These are phyloP conservation scores for Fomitopsis serialis DNA, from an alignment of 768 basidiomycete species.

Conservation along the genomic window DNA sequence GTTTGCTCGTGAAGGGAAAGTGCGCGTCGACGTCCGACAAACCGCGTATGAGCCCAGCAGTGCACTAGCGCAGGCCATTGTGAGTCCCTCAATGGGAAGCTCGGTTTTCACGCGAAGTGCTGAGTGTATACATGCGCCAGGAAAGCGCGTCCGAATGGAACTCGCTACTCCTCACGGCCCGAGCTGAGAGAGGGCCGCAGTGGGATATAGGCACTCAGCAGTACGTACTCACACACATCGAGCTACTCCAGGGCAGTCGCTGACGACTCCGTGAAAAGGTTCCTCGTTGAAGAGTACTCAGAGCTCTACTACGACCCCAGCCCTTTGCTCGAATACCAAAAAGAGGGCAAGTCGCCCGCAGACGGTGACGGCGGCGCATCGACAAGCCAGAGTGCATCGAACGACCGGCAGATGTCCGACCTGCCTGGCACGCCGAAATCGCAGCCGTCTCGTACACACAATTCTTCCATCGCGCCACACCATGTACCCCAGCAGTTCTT, in stretches of 20 bases:
- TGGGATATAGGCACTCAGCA: conserved; percentile 87
- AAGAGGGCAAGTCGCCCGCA: conserved; percentile 15
- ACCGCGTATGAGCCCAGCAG: conserved; percentile 49
- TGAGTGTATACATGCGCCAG: conserved; percentile 27
- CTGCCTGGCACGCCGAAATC: conserved; percentile 12
- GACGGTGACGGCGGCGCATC: conserved; percentile 13
- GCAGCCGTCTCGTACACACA: not conserved
- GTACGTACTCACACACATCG: conserved; percentile 36
- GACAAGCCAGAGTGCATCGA: not conserved
- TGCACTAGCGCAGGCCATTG: conserved; percentile 56
- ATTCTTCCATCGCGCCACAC: not conserved
- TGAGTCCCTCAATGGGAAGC: conserved; percentile 30
- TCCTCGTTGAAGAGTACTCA: conserved; percentile 69
- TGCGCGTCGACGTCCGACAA: conserved; percentile 55
- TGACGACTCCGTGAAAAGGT: conserved; percentile 37
- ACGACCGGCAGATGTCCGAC: conserved; percentile 3
- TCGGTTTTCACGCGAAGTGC: no score
- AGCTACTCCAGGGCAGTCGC: not conserved
- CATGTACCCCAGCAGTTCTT: conserved; percentile 6
- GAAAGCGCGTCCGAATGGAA: conserved; percentile 88
- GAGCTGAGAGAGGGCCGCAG: conserved; percentile 79
- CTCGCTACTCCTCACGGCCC: conserved; percentile 68
- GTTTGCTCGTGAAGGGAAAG: conserved; percentile 43
- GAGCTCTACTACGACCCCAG: conserved; percentile 72
- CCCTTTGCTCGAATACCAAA: conserved; percentile 34